These are phyloP conservation scores for Wickerhamiella infanticola DNA, from an alignment of 1,139 yeast genomes.

Conservation along the genomic window DNA sequence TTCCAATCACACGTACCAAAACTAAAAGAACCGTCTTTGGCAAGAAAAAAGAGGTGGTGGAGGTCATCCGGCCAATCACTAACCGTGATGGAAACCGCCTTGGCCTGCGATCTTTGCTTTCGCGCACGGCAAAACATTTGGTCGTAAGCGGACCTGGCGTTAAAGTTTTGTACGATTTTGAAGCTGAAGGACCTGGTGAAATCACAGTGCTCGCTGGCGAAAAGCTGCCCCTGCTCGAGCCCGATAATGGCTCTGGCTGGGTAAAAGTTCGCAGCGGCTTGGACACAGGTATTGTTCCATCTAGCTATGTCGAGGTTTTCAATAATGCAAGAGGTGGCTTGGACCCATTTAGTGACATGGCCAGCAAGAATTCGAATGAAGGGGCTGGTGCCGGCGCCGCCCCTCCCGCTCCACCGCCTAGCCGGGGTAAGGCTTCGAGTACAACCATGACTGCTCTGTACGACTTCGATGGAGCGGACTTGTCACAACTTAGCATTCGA, in stretches of 20 bases:
- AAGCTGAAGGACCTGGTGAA: constrained; percentile 66
- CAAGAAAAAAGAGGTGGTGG: constrained; percentile 16
- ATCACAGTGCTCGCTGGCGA: constrained; percentile 48
- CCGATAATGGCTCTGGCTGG: constrained; percentile 95
- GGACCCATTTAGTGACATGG: background rate
- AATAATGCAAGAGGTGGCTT: constrained; percentile 3
- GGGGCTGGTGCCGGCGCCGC: constrained; percentile 28
- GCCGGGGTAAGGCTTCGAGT: constrained; percentile 31
- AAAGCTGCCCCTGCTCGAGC: constrained; percentile 37
- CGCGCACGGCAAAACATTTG: constrained; percentile 12
- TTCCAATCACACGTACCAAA: constrained; percentile 22
- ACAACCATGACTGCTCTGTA: constrained; percentile 48
- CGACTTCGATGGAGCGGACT: constrained; percentile 69
- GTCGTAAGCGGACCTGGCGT: constrained; percentile 22
- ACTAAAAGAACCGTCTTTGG: constrained; percentile 15
- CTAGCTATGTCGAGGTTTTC: constrained; percentile 51
- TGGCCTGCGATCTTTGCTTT: constrained; percentile 15
- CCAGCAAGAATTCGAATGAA: constrained; percentile 3
- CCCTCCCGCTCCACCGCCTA: constrained; percentile 36
- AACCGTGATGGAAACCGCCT: constrained; percentile 4
- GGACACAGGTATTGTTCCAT: constrained; percentile 73
- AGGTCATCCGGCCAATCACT: constrained; percentile 10
- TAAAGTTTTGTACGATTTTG: constrained; percentile 51
- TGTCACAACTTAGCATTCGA: constrained; percentile 56
- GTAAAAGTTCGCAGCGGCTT: constrained; percentile 38